Base-by-base conservation (phyloP, 2,329 filamentous ascomycete species). In the Daldinia eschscholtzii region DNA sequence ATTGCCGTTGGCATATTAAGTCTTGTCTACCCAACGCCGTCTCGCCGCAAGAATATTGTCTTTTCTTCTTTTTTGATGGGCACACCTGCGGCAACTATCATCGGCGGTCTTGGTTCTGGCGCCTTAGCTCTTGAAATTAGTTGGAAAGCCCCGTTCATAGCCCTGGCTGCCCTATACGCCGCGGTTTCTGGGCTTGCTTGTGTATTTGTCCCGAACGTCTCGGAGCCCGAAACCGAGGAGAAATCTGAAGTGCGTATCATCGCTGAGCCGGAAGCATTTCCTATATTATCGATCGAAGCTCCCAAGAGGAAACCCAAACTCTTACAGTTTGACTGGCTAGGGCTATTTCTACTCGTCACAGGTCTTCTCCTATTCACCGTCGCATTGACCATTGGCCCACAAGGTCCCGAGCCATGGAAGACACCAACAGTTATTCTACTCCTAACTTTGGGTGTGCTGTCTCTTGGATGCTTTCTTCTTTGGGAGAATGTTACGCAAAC, bases 31-130 rank as follows among this genome's bases (percentile, higher is more conserved):
- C 74, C 76, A 10, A 64, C 70, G 9, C 70, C 77, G 10, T 79
- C 77, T 6, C 77, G 75, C 12, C 77, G 78, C 37, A 76, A 76
- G 59, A 79, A 78, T 48, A 66, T 78, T 41, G 76, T 76, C 15
- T 79, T 79, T 56, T 77, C 77, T 1, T 75, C 77, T 28, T 78
- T 80, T 59, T 72, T 79, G 33, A 78, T 78, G 74, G 78, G 78
- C 12, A 79, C 75, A 1, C 75, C 77, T 9, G 71, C 74, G 10
- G 77, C 77, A 3, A 78, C 76, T 4, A 75, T 80, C 26, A 72
- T 80, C 26, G 78, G 78, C 7, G 76, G 78, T 18, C 64, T 79
- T n/a, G 76, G 76, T 28, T 78, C 77, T 4, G 78, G 78, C 12
- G 75, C 71, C 7, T 69, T 78, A n/a, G 73, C 76, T 46, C 69